phyloP scores from a whole-genome alignment of 2,329 filamentous ascomycete species.

The Ascochyta rabiei region DNA sequence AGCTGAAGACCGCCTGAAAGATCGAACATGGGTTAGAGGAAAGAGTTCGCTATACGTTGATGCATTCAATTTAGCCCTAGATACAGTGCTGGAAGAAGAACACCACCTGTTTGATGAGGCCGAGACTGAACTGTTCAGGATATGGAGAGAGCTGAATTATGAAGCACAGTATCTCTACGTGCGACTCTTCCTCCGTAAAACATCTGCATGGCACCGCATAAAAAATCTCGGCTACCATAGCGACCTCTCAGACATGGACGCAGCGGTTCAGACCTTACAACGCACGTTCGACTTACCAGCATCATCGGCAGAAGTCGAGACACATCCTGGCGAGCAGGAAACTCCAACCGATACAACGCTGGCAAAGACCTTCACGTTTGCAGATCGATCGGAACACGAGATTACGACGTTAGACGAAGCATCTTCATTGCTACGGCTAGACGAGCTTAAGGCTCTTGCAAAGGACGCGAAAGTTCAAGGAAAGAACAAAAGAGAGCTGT shows the following conservation, averaged over 20 bases:
- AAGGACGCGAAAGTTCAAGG: conserved; percentile 87
- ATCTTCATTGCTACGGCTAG: conserved; percentile 77
- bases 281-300: conserved; percentile 60
- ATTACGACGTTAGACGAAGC: conserved; percentile 85
- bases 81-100: conserved; percentile 89
- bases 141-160: conserved; percentile 77
- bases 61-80: conserved; percentile 90
- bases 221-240: conserved; percentile 77
- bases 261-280: conserved; percentile 71
- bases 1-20: conserved; percentile 59
- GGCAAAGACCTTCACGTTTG: conserved; percentile 72
- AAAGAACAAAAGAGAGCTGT: conserved; percentile 82
- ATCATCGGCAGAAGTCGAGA: conserved; percentile 43
- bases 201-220: conserved; percentile 86
- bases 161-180: conserved; percentile 96
- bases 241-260: conserved; percentile 77
- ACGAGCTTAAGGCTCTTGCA: conserved; percentile 83
- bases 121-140: conserved; percentile 76
- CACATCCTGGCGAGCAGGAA: conserved; percentile 57
- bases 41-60: conserved; percentile 95
- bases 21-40: conserved; percentile 72
- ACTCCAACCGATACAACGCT: conserved; percentile 57
- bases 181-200: conserved; percentile 89
- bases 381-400: conserved; percentile 74
- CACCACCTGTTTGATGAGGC: conserved; percentile 82